Evolutionary conservation across 805 yeast genomes (phyloP), one percentile per base, ranked within the genome.

Genomic region (Candida loeiensis): DNA sequence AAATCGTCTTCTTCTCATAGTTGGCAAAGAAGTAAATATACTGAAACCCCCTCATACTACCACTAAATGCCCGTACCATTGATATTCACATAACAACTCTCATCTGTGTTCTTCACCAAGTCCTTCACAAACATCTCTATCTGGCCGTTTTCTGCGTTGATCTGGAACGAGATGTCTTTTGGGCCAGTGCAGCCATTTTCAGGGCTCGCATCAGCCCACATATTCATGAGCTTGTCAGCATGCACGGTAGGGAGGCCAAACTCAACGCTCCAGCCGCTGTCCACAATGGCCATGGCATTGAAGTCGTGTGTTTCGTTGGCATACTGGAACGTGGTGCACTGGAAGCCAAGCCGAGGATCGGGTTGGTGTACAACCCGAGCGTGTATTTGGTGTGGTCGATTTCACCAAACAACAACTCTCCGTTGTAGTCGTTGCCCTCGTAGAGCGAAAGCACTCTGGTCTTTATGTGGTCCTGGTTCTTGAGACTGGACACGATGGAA

Each of bases 401-500:
- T 24, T 82, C 93, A 36, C 93, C 91, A 63, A 84, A 84, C 34
- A 84, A 56, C 6, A 30, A 4, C 13, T 30, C 33, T 6, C 33
- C 33, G 13, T 17, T 17, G n/a, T 16, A 30, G 12, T 30, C 21
- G 21, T 30, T 16, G n/a, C 21, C 21, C 4, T 6, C 20, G 13
- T 30, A 30, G 6, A 30, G 3, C 21, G 33, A 30, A 4, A 82
- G 85, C 1, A 75, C 76, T 24, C 69, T 67, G 36, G 73, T 70
- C 31, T 70, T 52, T 45, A 79, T 84, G 28, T 74, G 50, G 0
- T 89, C 90, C 39, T 74, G 73, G 24, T 63, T 54, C 37, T 71
- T 79, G 66, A 87, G 59, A 44, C 73, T 72, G 39, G 69, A 49
- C 0, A 95, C 95, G 42, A 86, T 62, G 56, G 86, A 85, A 39